Conservation (phyloP, 2,329 filamentous ascomycete species). For the Aspergillus sp. region DNA sequence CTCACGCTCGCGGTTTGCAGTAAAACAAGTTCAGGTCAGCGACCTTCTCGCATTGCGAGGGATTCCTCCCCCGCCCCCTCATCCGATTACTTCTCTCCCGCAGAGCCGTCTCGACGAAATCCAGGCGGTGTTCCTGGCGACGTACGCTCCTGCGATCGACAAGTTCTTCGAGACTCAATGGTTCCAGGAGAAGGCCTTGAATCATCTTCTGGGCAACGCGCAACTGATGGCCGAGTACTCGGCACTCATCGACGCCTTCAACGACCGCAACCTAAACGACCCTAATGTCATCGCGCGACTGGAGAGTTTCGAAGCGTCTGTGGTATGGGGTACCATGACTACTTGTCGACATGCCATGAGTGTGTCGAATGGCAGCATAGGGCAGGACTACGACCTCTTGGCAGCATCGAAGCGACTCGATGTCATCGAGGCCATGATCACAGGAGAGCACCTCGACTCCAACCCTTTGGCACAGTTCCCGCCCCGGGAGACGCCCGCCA, state of each 20-base stretch:
- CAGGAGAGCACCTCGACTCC: slow-evolving; percentile 64
- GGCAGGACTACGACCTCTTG: slow-evolving; percentile 57
- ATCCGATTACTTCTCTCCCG: slow-evolving; percentile 48
- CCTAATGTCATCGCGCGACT: slow-evolving; percentile 37
- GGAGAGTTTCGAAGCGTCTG: slow-evolving; percentile 57
- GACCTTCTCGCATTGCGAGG: slow-evolving; percentile 68
- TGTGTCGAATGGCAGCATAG: slow-evolving; percentile 35
- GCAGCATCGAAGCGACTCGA: slow-evolving; percentile 70
- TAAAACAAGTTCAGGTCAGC: slow-evolving; percentile 68
- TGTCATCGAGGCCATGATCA: slow-evolving; percentile 74
- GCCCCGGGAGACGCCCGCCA: slow-evolving; percentile 40
- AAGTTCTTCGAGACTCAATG: slow-evolving; percentile 79
- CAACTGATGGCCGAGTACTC: slow-evolving; percentile 66
- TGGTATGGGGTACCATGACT: slow-evolving; percentile 60
- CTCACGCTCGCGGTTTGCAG: slow-evolving; percentile 49
- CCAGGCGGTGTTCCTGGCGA: slow-evolving; percentile 69
- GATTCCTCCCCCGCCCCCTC: slow-evolving; percentile 57
- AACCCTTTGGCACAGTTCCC: slow-evolving; percentile 46
- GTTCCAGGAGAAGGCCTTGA: slow-evolving; percentile 63
- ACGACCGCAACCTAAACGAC: slow-evolving; percentile 39
- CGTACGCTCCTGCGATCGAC: slow-evolving; percentile 73
- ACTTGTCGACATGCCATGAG: slow-evolving; percentile 49
- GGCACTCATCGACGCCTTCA: slow-evolving; percentile 57
- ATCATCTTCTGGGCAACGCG: slow-evolving; percentile 55
- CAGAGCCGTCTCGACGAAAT: slow-evolving; percentile 62